Percentiles rank a stretch among this genome's conserved stretches.
These are phyloP conservation scores for Fusarium coffeatum DNA, from an alignment of 2,329 filamentous ascomycete genomes.

Conservation along the genomic window DNA sequence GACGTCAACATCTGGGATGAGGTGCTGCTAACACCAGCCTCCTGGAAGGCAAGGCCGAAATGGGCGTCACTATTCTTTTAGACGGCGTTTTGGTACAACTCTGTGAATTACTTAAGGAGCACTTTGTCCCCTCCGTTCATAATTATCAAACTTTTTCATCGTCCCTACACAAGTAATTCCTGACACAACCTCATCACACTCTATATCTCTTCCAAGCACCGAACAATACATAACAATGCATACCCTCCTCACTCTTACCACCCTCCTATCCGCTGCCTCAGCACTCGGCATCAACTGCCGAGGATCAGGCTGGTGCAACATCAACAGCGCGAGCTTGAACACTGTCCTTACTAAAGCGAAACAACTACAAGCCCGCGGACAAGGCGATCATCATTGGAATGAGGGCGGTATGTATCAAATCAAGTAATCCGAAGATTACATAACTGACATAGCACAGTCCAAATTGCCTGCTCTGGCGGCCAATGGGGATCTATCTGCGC, in stretches of 20 bases:
- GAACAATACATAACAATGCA: neutral
- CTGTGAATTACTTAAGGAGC: neutral
- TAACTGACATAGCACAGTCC: neutral
- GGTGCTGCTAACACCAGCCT: neutral
- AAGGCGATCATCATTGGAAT: neutral
- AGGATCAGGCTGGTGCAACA: neutral
- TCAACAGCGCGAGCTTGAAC: neutral
- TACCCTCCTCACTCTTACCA: neutral
- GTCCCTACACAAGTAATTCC: neutral
- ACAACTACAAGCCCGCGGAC: neutral
- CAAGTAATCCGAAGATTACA: rapidly evolving
- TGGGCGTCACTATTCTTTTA: rapidly evolving
- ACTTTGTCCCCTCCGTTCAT: neutral
- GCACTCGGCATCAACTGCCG: neutral
- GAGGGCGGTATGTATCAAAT: neutral
- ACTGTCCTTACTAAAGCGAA: neutral
- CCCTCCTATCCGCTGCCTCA: neutral
- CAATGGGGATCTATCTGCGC: neutral
- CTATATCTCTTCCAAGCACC: neutral
- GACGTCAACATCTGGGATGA: neutral
- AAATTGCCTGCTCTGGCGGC: neutral
- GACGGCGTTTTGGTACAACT: rapidly evolving
- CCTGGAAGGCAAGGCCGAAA: neutral
- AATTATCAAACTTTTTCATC: no score
- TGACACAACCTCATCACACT: neutral